These are phyloP conservation scores for Striga hermonthica DNA, from an alignment of 305 asterid species.

Conservation along the genomic window DNA sequence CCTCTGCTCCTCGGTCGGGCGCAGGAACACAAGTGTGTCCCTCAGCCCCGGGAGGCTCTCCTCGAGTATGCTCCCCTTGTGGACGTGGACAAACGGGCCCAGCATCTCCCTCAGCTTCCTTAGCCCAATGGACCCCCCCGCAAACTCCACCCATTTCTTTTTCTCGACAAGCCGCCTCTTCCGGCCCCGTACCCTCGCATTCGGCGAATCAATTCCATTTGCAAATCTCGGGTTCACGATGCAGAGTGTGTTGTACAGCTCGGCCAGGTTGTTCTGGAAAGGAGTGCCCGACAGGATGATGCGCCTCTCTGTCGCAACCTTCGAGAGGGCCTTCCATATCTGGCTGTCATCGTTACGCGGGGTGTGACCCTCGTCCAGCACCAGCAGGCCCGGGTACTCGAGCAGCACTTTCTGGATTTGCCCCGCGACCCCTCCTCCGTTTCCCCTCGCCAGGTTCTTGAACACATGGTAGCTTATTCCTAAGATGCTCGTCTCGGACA, in stretches of 20 bases:
- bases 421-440: conserved; percentile 4
- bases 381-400: conserved; percentile 47
- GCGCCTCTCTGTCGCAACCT: conserved; percentile 46
- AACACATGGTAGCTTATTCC: conserved; percentile 55
- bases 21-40: conserved; percentile 46
- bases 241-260: conserved; percentile 58
- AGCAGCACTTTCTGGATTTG: conserved; percentile 42
- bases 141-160: too few relatives aligned
- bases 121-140: conserved; percentile 5
- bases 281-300: conserved; percentile 77
- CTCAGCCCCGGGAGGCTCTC: conserved; percentile 54
- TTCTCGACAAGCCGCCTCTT: background rate
- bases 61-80: conserved; percentile 50
- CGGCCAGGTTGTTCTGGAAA: conserved; percentile 60
- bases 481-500: conserved; percentile 39
- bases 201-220: conserved; percentile 16
- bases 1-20: conserved; percentile 47
- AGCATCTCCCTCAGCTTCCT: conserved; percentile 42
- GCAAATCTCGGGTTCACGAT: conserved; percentile 51
- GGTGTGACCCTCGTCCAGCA: conserved; percentile 81
- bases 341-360: conserved; percentile 53
- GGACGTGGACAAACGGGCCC: conserved; percentile 56
- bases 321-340: conserved; percentile 50
- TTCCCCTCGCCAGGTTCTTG: conserved; percentile 31
- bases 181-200: too few relatives aligned